Evolutionary conservation across 108 stramenopile genomes (phyloP).

Genomic region (Skeletonema tropicum): DNA sequence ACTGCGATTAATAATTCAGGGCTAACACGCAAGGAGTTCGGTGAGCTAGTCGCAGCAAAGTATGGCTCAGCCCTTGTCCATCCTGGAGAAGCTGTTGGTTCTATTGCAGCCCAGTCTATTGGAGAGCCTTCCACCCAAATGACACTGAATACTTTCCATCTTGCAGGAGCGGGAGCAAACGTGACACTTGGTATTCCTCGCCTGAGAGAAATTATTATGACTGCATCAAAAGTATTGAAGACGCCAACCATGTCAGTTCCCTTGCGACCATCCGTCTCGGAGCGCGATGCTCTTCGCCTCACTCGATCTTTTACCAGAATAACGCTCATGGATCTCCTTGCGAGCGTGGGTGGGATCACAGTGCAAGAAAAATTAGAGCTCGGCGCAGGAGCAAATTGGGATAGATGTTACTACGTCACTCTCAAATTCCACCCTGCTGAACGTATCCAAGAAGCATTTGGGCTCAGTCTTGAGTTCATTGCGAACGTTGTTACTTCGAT

Average conservation of each 20-base stretch:
- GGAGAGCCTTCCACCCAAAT: slow-evolving; percentile 99
- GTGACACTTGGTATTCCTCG: slow-evolving; percentile 99
- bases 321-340: slow-evolving; percentile 87
- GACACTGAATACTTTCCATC: slow-evolving; percentile 99
- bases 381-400: slow-evolving; percentile 69
- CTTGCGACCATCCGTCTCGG: slow-evolving; percentile 58
- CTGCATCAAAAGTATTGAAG: slow-evolving; percentile 92
- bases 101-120: slow-evolving; percentile 95
- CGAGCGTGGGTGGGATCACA: slow-evolving; percentile 71
- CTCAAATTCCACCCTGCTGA: slow-evolving; percentile 85
- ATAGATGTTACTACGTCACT: slow-evolving; percentile 82
- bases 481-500: slow-evolving; percentile 61
- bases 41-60: slow-evolving; percentile 85
- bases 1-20: slow-evolving; percentile 62
- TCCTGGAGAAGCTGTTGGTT: slow-evolving; percentile 99
- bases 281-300: slow-evolving; percentile 64
- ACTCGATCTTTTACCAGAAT: slow-evolving; percentile 83
- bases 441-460: slow-evolving; percentile 90
- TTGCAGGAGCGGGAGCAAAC: slow-evolving; percentile 99
- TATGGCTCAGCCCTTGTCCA: slow-evolving; percentile 89
- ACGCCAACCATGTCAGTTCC: slow-evolving; percentile 98
- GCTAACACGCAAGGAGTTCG: slow-evolving; percentile 59
- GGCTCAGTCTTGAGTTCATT: slow-evolving; percentile 84
- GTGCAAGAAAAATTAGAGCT: slow-evolving; percentile 74
- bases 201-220: slow-evolving; percentile 99